These are phyloP conservation scores for Starmerella apicola DNA, from an alignment of 805 yeast species.

Conservation along the genomic window DNA sequence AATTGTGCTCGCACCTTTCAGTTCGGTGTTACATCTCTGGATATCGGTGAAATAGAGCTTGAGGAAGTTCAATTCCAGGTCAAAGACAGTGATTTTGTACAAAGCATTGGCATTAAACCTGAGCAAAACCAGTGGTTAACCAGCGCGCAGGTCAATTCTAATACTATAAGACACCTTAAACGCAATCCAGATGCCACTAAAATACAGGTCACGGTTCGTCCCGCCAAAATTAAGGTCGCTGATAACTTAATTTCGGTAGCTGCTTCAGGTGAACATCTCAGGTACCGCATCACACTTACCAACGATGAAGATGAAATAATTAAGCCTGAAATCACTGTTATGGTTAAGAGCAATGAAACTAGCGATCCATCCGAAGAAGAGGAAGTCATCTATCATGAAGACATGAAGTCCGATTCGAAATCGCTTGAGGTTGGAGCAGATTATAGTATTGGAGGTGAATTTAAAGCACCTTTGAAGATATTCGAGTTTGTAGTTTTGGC, in stretches of 20 bases:
- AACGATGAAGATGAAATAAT: slow-evolving; percentile 24
- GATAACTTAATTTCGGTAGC: slow-evolving; percentile 17
- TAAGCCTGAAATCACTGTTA: slow-evolving; percentile 10
- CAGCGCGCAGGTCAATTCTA: slow-evolving; percentile 1
- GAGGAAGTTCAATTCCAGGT: slow-evolving; percentile 12
- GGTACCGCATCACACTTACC: slow-evolving; percentile 11
- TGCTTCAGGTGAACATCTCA: slow-evolving; percentile 23
- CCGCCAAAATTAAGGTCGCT: slow-evolving; percentile 21
- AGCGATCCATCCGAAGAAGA: not conserved
- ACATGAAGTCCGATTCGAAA: not conserved
- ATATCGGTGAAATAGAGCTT: slow-evolving; percentile 22
- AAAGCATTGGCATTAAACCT: slow-evolving; percentile 5
- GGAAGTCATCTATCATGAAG: not conserved
- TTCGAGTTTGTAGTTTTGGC: slow-evolving; percentile 12
- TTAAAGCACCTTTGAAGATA: slow-evolving; percentile 8
- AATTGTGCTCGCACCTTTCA: slow-evolving; percentile 22
- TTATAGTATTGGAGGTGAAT: slow-evolving; percentile 1
- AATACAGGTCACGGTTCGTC: slow-evolving; percentile 22
- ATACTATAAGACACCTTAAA: slow-evolving; percentile 9
- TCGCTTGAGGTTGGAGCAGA: not conserved
- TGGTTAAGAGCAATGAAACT: not conserved
- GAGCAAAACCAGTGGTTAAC: slow-evolving; percentile 9
- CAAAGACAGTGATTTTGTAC: slow-evolving; percentile 8
- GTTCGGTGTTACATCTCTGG: slow-evolving; percentile 19
- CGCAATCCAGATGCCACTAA: slow-evolving; percentile 3